Percentiles rank a stretch among this genome's conserved stretches.
phyloP scores from a whole-genome alignment of 2,329 filamentous ascomycete species.

The Westerdykella aurantiaca region DNA sequence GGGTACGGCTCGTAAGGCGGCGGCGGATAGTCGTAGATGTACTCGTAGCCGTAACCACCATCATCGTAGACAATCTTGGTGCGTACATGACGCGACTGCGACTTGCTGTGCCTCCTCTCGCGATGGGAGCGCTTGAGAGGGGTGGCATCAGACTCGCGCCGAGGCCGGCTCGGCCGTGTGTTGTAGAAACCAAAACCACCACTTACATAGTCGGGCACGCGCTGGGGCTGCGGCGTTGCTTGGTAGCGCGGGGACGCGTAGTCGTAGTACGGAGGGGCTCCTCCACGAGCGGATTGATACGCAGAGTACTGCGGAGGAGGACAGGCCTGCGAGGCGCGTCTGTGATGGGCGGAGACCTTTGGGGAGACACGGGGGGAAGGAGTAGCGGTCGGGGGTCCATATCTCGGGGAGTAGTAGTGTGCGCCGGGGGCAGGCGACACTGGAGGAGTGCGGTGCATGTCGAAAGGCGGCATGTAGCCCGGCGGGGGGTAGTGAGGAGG shows the following conservation, averaged over 20 bases:
- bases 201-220: conserved; percentile 62
- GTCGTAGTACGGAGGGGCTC: conserved; percentile 38
- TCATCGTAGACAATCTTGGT: conserved; percentile 53
- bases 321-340: conserved; percentile 51
- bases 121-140: conserved; percentile 38
- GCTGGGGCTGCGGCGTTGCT: conserved; percentile 45
- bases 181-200: conserved; percentile 42
- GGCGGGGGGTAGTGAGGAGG: conserved; percentile 30
- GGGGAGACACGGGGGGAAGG: conserved; percentile 43
- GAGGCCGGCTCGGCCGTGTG: conserved; percentile 38
- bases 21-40: conserved; percentile 42
- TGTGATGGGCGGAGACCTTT: conserved; percentile 45
- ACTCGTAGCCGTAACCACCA: conserved; percentile 33
- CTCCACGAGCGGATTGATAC: conserved; percentile 30
- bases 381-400: conserved; percentile 45
- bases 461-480: conserved; percentile 35
- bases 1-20: conserved; percentile 46
- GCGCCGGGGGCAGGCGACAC: conserved; percentile 44
- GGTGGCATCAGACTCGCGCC: conserved; percentile 34
- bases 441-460: conserved; percentile 31
- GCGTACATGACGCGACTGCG: conserved; percentile 52
- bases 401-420: conserved; percentile 51
- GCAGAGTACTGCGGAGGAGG: conserved; percentile 43
- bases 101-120: conserved; percentile 46
- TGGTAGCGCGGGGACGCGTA: conserved; percentile 34